Conservation (phyloP, 495 filamentous ascomycete species). For the Aspergillus bridgeri region DNA sequence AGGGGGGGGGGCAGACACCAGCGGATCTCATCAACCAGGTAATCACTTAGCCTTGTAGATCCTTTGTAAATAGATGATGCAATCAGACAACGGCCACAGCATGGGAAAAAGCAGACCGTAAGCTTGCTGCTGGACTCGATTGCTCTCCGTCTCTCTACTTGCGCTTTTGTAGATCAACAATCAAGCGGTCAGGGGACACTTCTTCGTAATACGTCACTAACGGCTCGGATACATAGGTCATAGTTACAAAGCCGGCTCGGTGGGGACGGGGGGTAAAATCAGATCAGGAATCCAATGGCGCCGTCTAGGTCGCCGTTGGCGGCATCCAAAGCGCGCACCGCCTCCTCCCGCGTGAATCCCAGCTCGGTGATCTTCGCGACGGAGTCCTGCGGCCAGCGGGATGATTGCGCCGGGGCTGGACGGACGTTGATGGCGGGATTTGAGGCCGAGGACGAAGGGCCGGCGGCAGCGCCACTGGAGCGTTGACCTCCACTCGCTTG, state of each 20-base stretch:
- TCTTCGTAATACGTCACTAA: neutral
- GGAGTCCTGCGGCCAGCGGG: constrained; percentile 40
- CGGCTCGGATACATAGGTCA: neutral
- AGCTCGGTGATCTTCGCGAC: constrained; percentile 69
- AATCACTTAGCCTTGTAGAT: neutral
- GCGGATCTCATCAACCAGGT: neutral
- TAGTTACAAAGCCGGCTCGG: neutral
- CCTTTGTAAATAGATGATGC: neutral
- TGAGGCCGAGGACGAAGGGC: constrained; percentile 27
- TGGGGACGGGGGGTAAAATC: constrained; percentile 3
- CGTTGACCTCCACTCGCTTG: constrained; percentile 39
- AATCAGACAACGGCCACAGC: neutral
- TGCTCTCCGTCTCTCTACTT: neutral
- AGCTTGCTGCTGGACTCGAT: neutral
- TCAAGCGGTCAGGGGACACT: neutral
- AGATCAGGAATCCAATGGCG: constrained; percentile 79
- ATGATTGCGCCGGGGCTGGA: constrained; percentile 26
- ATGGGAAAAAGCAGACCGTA: neutral
- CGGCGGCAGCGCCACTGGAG: constrained; percentile 27
- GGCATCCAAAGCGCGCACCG: constrained; percentile 74
- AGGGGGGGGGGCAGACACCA: neutral
- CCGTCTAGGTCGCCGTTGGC: constrained; percentile 82
- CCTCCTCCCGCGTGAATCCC: constrained; percentile 74
- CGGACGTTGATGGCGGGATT: constrained; percentile 26
- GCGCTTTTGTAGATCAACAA: neutral